A percentile compares a stretch with the other conserved stretches of the same genome.
These are phyloP conservation scores for Fraxinus velutina DNA, from an alignment of 305 asterid genomes.

Conservation along the genomic window DNA sequence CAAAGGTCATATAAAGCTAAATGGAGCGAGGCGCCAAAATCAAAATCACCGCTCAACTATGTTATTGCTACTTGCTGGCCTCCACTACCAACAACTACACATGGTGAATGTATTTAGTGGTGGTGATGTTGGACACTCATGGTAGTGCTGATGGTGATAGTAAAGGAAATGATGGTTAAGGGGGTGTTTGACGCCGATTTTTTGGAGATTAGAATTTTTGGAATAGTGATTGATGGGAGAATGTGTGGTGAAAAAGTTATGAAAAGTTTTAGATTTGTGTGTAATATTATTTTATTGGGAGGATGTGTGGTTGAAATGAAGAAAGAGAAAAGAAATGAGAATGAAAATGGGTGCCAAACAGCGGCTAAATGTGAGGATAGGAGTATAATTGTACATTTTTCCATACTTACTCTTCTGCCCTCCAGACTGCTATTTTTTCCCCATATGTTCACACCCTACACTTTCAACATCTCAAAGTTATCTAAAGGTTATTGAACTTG, in stretches of 20 bases:
- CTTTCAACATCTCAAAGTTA: neutral
- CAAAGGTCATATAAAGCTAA: neutral
- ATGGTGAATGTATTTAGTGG: neutral
- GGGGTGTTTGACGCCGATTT: no score
- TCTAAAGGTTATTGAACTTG: neutral
- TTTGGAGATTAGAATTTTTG: no score
- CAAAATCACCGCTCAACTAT: neutral
- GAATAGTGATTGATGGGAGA: no score
- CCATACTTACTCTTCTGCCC: neutral
- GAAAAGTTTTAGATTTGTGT: no score
- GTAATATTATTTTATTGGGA: no score
- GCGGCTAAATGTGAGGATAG: neutral
- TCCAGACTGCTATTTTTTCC: neutral
- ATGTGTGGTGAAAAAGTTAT: no score
- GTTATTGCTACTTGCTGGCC: neutral
- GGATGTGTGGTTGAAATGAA: no score
- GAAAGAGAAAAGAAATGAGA: no score
- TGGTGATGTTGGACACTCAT: neutral
- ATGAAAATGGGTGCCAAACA: no score
- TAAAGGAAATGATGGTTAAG: neutral
- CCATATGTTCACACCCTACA: neutral
- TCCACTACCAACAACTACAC: neutral
- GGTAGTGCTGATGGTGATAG: neutral
- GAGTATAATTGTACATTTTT: neutral
- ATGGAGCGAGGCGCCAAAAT: neutral